Evolutionary conservation across 208 protist species (phyloP).

Genomic region (Acanthamoeba quina): DNA sequence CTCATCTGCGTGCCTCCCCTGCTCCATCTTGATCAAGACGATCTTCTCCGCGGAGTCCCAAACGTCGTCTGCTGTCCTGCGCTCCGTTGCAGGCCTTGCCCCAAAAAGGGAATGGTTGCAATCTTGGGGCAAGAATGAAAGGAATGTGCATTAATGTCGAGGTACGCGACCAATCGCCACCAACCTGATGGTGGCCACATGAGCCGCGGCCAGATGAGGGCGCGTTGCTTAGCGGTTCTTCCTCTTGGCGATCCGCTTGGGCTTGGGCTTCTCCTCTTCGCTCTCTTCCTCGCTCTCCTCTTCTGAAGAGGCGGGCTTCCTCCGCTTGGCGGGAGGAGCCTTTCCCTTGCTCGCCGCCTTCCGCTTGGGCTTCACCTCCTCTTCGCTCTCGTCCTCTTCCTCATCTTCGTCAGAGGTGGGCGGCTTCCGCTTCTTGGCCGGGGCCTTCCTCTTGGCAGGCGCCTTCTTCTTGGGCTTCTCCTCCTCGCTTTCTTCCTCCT

Average conservation of each 20-base stretch:
- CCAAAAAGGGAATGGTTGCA: too few species aligned
- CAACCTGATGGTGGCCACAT: too few species aligned
- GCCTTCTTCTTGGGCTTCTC: not conserved
- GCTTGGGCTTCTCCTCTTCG: not conserved
- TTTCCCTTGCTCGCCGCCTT: not conserved
- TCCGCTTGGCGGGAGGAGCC: not conserved
- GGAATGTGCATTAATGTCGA: too few species aligned
- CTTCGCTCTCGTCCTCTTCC: not conserved
- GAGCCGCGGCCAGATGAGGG: too few species aligned
- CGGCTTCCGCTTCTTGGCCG: not conserved
- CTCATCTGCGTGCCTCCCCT: not conserved
- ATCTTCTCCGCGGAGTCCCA: too few species aligned
- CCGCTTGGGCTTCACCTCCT: not conserved
- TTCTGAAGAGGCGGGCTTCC: not conserved
- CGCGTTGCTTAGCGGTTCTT: not conserved
- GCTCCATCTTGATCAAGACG: not conserved
- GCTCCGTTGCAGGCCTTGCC: too few species aligned
- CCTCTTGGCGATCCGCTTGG: constrained; percentile 14
- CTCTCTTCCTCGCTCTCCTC: not conserved
- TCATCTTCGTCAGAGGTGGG: not conserved
- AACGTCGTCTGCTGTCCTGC: too few species aligned
- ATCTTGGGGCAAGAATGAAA: too few species aligned
- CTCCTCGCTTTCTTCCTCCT: not conserved
- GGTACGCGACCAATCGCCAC: too few species aligned
- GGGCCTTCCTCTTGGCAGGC: not conserved